Evolutionary conservation across 345 rosid species (phyloP).

Genomic region (Eucalyptus fibrosa): DNA sequence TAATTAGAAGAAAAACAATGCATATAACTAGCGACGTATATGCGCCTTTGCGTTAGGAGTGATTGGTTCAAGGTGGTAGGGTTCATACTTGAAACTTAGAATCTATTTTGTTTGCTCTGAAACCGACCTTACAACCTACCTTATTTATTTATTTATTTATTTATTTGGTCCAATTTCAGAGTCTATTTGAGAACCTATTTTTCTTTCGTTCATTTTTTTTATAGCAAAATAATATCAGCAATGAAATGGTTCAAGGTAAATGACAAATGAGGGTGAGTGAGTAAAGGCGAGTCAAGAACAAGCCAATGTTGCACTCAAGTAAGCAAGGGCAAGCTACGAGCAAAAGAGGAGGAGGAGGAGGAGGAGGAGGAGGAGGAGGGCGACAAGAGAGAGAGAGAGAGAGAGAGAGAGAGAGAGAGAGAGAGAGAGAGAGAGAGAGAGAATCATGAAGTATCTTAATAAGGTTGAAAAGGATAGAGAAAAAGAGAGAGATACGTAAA

Average conservation of each 20-base stretch:
- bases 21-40: background rate
- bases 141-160: background rate
- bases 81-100: background rate
- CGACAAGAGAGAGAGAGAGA: background rate
- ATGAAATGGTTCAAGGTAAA: no score
- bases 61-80: background rate
- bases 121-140: background rate
- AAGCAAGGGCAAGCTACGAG: background rate
- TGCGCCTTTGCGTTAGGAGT: background rate
- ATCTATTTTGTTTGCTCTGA: fast-evolving
- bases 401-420: background rate
- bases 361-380: fast-evolving
- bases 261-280: background rate
- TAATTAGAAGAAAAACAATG: background rate
- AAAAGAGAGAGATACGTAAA: background rate
- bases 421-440: background rate
- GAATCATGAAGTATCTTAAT: no score
- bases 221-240: no score
- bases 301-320: background rate
- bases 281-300: no score
- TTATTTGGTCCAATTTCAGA: background rate
- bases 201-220: no score
- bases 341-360: fast-evolving
- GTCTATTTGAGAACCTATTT: background rate
- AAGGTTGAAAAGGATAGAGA: background rate